Base-by-base conservation (phyloP, 768 basidiomycete genomes). In the Boletus vinaceobasis region DNA sequence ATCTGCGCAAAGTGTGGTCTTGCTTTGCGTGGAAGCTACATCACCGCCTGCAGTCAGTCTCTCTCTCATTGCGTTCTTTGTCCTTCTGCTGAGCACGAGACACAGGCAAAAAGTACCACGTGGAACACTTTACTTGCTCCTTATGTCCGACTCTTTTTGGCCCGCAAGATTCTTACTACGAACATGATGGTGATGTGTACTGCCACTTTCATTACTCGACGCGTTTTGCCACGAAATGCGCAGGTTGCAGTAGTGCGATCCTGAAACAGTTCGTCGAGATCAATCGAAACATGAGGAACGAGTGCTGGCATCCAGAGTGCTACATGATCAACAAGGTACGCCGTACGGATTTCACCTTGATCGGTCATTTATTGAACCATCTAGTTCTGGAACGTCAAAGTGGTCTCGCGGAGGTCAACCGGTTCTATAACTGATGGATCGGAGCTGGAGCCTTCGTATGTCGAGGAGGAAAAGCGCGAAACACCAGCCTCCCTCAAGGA, bases 221-320 rank as follows among this genome's bases (percentile, higher is more conserved):
- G 11, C 87, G 94, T 52, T 98, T 98, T 70, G 97, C 97, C 1
- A 96, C 94, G 45, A 98, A 98, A 71, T 99, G 97, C 68, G 95
- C 93, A 0, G 97, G 97, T 6, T 99, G 97, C 73, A 90, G 85
- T 62, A 97, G 88, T 56, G 97, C 97, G 17, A 99, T 99, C 58
- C 75, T 99, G 62, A 99, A 99, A 75, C 97, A 99, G 72, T 99
- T 98, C 66, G 97, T 99, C 57, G 97, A 99, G 76, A 98, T 99
- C 74, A 98, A 99, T 67, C 84, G 97, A 56, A 98, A 98, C 73
- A 92, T 90, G 82, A 81, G 87, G 60, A 95, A 99, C 73, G 97
- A 99, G 75, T 98, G 96, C 67, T 99, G 97, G 96, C 97, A 99
- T 79, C 97, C 97, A 51, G 97, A 99, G 72, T 99, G 97, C 71